Conservation (phyloP, 805 yeast genomes). For the Saccharomycopsis oosterbeekiorum region DNA sequence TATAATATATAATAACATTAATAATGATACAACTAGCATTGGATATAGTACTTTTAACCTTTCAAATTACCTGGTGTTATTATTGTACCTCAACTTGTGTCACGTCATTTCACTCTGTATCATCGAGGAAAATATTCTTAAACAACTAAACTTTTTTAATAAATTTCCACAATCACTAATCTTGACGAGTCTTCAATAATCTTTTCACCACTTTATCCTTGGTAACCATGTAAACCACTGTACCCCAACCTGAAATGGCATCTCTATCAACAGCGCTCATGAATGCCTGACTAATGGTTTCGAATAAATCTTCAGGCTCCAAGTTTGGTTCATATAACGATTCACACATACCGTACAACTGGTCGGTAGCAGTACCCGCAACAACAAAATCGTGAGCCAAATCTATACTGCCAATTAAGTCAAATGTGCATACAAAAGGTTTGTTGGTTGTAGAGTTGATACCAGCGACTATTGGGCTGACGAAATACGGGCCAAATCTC, state of each 20-base stretch:
- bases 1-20: too few species aligned
- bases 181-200: constrained; percentile 90
- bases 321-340: constrained; percentile 87
- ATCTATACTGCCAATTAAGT: constrained; percentile 93
- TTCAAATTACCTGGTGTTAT: too few species aligned
- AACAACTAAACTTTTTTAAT: not conserved
- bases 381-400: constrained; percentile 91
- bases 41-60: too few species aligned
- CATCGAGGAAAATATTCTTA: not conserved
- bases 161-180: constrained; percentile 30
- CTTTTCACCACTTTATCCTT: constrained; percentile 87
- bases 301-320: constrained; percentile 92
- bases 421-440: constrained; percentile 94
- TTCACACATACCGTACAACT: constrained; percentile 97
- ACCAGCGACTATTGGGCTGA: constrained; percentile 96
- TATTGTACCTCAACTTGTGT: too few species aligned
- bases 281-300: constrained; percentile 88
- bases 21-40: too few species aligned
- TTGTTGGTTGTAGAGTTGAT: constrained; percentile 67
- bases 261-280: constrained; percentile 95
- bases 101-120: too few species aligned
- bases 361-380: constrained; percentile 94
- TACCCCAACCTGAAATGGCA: constrained; percentile 98
- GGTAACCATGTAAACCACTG: constrained; percentile 82
- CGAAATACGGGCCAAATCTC: constrained; percentile 93